Evolutionary conservation across 257 asterid species (phyloP).

Genomic region (Leptodermis oblonga): DNA sequence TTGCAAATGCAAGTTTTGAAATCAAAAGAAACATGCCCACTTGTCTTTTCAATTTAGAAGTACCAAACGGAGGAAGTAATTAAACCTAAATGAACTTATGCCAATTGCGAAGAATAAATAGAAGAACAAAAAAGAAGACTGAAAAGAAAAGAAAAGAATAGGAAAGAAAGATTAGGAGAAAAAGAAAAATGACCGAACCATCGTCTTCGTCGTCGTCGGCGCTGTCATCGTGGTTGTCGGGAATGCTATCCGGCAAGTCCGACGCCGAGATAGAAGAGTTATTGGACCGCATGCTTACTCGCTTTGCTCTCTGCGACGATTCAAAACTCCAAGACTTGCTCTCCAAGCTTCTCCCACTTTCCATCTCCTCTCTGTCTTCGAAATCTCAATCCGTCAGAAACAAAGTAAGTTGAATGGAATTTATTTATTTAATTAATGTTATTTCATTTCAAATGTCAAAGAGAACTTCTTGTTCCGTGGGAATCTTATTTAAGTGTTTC

Average conservation of each 20-base stretch:
- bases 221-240: constrained; percentile 36
- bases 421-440: neutral
- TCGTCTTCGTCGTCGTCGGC: constrained; percentile 34
- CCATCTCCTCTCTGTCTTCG: constrained; percentile 77
- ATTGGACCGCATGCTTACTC: constrained; percentile 84
- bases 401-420: constrained; percentile 45
- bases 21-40: no score
- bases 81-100: no score
- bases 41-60: no score
- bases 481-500: neutral
- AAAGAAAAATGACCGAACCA: constrained; percentile 43
- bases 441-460: neutral
- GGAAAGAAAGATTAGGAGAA: neutral
- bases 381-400: constrained; percentile 62
- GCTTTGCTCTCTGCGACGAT: constrained; percentile 92
- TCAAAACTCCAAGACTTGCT: constrained; percentile 85
- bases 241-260: constrained; percentile 60
- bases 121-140: neutral
- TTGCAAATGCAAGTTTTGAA: no score
- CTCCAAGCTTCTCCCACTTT: constrained; percentile 78
- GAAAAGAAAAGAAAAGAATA: neutral
- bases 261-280: constrained; percentile 73
- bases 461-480: neutral
- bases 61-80: no score
- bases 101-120: no score